Percentiles rank a stretch among this genome's conserved stretches.
phyloP scores from a whole-genome alignment of 805 yeast genomes.

The Saccharomycopsis sp. region DNA sequence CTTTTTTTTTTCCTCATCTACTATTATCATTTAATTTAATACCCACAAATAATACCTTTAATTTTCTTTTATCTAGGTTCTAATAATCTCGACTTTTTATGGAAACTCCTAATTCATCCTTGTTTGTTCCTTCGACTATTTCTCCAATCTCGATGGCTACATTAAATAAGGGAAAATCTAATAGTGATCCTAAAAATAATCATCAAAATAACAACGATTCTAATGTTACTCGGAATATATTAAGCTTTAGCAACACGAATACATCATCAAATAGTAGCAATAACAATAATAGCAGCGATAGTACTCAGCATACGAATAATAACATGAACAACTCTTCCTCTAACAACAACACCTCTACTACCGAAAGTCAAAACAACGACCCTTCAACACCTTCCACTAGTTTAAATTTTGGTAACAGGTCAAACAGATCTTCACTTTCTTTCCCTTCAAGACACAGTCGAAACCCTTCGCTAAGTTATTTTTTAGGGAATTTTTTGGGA shows the following conservation, averaged over 20 bases:
- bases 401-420: background rate
- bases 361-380: background rate
- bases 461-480: conserved; percentile 9
- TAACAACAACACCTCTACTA: background rate
- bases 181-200: too few species aligned
- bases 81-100: background rate
- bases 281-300: background rate
- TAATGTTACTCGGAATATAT: too few species aligned
- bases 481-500: conserved; percentile 7
- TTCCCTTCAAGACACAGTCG: conserved; percentile 7
- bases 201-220: too few species aligned
- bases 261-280: background rate
- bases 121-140: background rate
- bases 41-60: background rate
- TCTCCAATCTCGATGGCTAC: background rate
- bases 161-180: background rate
- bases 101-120: background rate
- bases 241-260: background rate
- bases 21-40: background rate
- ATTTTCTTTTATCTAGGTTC: background rate
- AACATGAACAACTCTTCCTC: background rate
- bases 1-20: background rate
- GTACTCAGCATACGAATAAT: background rate
- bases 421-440: conserved; percentile 3
- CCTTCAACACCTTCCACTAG: background rate